Conservation (phyloP, 164 flowering plant genomes). For the Amborella trichopoda region DNA sequence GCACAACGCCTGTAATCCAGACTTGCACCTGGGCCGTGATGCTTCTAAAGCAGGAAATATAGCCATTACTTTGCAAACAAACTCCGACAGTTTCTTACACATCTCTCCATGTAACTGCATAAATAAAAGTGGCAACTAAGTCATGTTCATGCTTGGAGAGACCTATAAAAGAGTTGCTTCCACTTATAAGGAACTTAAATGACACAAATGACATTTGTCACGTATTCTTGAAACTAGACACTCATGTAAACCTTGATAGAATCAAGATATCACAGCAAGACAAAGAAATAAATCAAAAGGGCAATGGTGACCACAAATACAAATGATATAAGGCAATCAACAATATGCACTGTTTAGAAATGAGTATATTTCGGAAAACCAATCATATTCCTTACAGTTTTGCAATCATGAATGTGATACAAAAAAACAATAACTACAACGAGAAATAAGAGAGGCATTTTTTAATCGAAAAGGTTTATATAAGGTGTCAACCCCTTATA, state of each 20-base stretch:
- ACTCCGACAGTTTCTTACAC: constrained; percentile 61
- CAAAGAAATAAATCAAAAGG: no score
- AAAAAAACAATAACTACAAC: no score
- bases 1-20: constrained; percentile 95
- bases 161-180: not conserved
- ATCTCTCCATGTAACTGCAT: constrained; percentile 91
- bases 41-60: constrained; percentile 89
- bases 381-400: no score
- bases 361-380: no score
- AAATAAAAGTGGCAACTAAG: not conserved
- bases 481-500: no score
- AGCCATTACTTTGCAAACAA: constrained; percentile 61
- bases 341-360: no score
- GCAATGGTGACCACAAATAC: no score
- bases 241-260: not conserved
- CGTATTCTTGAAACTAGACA: not conserved
- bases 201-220: not conserved
- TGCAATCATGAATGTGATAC: no score
- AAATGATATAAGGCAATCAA: no score
- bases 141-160: not conserved
- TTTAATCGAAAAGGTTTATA: no score
- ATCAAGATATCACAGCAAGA: no score
- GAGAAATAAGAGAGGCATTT: no score
- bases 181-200: not conserved
- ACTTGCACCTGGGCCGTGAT: constrained; percentile 85